Conservation (phyloP, 768 basidiomycete genomes). For the Psilocybe sp. region DNA sequence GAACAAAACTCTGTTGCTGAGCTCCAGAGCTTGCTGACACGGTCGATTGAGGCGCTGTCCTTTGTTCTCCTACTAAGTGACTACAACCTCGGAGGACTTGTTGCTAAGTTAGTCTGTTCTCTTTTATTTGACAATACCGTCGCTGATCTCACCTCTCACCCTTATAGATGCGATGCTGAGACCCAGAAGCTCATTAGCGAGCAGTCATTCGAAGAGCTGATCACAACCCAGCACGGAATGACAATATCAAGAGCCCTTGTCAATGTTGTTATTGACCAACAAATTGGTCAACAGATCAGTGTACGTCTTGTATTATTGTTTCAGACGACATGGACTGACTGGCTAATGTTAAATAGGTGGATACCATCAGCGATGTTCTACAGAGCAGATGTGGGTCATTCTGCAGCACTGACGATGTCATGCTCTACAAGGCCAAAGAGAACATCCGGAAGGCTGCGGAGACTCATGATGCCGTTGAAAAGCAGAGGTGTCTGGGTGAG, state of each 20-base stretch:
- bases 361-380: slow-evolving; percentile 92
- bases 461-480: slow-evolving; percentile 68
- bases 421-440: slow-evolving; percentile 97
- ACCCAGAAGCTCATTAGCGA: slow-evolving; percentile 65
- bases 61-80: slow-evolving; percentile 92
- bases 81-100: slow-evolving; percentile 82
- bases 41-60: slow-evolving; percentile 91
- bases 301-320: slow-evolving; percentile 42
- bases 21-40: slow-evolving; percentile 67
- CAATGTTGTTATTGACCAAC: slow-evolving; percentile 95
- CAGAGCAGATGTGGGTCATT: slow-evolving; percentile 96
- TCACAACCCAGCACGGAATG: slow-evolving; percentile 82
- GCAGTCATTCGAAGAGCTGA: slow-evolving; percentile 83
- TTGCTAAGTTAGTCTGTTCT: slow-evolving; percentile 60
- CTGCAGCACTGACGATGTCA: slow-evolving; percentile 97
- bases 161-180: slow-evolving; percentile 64
- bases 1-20: slow-evolving; percentile 84
- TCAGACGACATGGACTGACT: background rate
- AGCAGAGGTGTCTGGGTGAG: slow-evolving; percentile 78
- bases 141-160: slow-evolving; percentile 4
- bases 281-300: slow-evolving; percentile 95
- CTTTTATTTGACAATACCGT: slow-evolving; percentile 2
- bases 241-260: slow-evolving; percentile 88
- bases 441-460: slow-evolving; percentile 89
- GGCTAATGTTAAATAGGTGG: slow-evolving; percentile 58